Conservation (phyloP, 345 rosid species). For the Eucalyptus grandis region DNA sequence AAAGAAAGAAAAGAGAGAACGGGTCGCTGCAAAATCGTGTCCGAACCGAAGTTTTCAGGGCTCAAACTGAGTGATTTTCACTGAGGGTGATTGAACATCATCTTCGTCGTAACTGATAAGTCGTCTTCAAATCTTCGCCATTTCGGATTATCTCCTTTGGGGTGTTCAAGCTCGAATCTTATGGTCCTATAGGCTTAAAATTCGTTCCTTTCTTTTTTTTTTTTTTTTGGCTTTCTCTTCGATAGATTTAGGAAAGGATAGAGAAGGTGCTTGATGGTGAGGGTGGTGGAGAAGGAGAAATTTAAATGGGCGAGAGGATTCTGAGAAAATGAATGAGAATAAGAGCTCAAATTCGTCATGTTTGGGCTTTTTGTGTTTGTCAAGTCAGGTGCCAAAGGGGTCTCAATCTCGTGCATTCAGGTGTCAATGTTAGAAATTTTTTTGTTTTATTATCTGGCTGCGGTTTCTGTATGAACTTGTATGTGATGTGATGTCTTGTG, state of each 20-base stretch:
- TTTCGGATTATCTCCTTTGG: background rate
- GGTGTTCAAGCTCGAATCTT: background rate
- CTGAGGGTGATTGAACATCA: background rate
- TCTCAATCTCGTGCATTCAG: background rate
- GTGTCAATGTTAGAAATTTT: rapidly evolving
- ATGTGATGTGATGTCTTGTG: background rate
- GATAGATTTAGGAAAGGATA: background rate
- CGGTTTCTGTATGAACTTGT: background rate
- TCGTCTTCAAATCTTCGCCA: background rate
- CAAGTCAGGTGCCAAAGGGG: background rate
- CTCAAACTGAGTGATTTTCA: background rate
- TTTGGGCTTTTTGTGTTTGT: background rate
- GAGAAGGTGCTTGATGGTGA: background rate
- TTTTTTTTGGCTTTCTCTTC: background rate
- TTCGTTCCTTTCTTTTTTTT: background rate
- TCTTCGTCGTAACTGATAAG: background rate
- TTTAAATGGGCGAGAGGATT: background rate
- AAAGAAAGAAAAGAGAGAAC: background rate
- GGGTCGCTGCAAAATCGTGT: background rate
- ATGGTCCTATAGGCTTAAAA: background rate
- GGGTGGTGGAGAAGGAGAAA: background rate
- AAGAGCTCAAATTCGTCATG: background rate
- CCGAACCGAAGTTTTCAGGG: background rate
- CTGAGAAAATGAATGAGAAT: background rate
- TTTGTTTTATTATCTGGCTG: background rate